Evolutionary conservation across 1,139 yeast species (phyloP), one percentile per base, ranked within the genome.

Genomic region (Hemisphaericaspora subhashii): DNA sequence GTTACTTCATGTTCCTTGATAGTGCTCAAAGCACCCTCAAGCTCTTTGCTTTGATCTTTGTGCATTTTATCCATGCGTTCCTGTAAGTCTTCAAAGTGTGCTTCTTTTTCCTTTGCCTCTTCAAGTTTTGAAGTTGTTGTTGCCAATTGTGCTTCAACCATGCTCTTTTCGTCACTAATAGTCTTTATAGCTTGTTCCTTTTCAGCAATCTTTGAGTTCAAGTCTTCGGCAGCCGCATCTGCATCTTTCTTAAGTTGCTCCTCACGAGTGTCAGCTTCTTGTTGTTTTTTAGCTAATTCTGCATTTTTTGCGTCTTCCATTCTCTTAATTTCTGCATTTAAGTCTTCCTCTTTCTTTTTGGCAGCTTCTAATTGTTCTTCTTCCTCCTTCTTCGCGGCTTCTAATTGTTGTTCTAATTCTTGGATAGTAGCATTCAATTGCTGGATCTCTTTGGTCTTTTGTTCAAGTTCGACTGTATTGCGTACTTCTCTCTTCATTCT

Each of bases 321-420:
- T 10, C 14, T 14, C 14, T 16, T 38, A 17, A 20, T 13, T 10
- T 13, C 26, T 11, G 31, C 28, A 6, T 35, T 35, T 9, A 29
- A n/a, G 15, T 36, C 21, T 14, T 34, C 33, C 12, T 20, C 23
- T 15, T 26, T 14, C 7, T 12, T 35, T 13, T 35, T 30, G 17
- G 26, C 18, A 5, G 13, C 18, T 11, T 34, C 18, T 5, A 38
- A 37, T n/a, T 34, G n/a, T 20, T 36, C 21, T 12, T 17, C 14
- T 23, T 17, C 14, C 13, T 23, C 13, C 11, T 11, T 38, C 14
- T 33, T 27, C 12, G 23, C 20, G 7, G 11, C 23, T n/a, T 33
- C 20, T 5, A 37, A 36, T 10, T 33, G n/a, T 17, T 35, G 13
- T 14, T 36, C 21, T 24, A 31, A 16, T n/a, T 26, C 17, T 22